A percentile compares a stretch with the other conserved stretches of the same genome.
These are phyloP conservation scores for Schizochytrium sp. DNA, from an alignment of 108 stramenopile species.

Conservation along the genomic window DNA sequence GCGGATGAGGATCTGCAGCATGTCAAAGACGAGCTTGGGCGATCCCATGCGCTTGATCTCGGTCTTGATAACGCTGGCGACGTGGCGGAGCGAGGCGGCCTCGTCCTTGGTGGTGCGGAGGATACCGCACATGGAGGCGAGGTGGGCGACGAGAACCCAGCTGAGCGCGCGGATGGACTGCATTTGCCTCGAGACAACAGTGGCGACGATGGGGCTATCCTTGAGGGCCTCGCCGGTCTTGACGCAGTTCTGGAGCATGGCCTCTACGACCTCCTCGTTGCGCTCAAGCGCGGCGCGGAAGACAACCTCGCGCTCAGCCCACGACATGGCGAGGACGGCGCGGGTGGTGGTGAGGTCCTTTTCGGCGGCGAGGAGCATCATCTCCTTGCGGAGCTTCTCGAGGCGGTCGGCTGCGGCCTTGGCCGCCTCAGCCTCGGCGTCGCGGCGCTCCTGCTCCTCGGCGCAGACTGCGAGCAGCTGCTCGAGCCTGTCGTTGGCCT, in stretches of 20 bases:
- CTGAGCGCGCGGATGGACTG: neutral
- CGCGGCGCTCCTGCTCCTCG: neutral
- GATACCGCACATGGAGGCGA: neutral
- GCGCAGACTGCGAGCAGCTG: neutral
- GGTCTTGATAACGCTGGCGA: neutral
- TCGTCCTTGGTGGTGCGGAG: slow-evolving; percentile 11
- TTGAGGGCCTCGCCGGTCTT: neutral
- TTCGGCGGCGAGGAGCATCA: neutral
- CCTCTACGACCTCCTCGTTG: neutral
- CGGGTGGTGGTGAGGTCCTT: neutral
- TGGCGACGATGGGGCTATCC: neutral
- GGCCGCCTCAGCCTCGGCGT: neutral
- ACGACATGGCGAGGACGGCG: neutral
- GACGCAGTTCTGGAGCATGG: neutral
- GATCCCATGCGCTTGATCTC: neutral
- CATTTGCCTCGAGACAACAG: neutral
- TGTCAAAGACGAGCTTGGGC: neutral
- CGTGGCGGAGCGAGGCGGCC: neutral
- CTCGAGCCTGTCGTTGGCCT: neutral
- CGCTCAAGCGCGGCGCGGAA: neutral
- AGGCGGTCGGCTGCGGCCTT: neutral
- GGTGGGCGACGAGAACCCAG: neutral
- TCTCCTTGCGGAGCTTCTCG: neutral
- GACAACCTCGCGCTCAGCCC: neutral
- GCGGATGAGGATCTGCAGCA: neutral